Evolutionary conservation across 176 grass and related monocot genomes (phyloP).

Genomic region (Sorghum bicolor): DNA sequence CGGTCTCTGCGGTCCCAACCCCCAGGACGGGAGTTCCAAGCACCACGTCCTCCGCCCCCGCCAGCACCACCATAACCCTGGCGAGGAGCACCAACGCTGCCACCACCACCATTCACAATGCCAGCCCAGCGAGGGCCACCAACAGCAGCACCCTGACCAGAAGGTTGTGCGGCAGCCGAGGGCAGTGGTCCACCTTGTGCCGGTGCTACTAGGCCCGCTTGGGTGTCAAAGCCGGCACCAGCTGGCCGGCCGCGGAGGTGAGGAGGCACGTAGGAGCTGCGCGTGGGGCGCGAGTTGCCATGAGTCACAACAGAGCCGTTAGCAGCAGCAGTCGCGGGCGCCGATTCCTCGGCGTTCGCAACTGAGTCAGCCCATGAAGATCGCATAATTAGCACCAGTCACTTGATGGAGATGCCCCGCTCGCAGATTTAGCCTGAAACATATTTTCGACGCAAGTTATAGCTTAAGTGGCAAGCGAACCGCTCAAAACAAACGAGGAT

Average conservation of each 20-base stretch:
- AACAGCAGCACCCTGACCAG: conserved; percentile 23
- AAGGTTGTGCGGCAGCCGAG: conserved; percentile 15
- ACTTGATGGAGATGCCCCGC: conserved; percentile 11
- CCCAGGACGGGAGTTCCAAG: conserved; percentile 57
- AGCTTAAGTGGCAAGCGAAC: background rate
- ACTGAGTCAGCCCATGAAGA: conserved; percentile 98
- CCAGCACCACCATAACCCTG: conserved; percentile 31
- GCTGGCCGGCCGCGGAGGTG: conserved; percentile 64
- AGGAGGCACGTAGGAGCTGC: conserved; percentile 74
- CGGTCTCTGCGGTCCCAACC: conserved; percentile 60
- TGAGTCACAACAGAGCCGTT: conserved; percentile 33
- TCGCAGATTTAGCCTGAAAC: conserved; percentile 14
- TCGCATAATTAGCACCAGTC: conserved; percentile 80
- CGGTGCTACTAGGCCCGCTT: background rate
- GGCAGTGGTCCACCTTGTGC: conserved; percentile 26
- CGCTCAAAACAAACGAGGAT: background rate
- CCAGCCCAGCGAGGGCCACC: conserved; percentile 45
- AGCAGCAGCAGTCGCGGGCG: conserved; percentile 50
- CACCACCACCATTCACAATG: conserved; percentile 8
- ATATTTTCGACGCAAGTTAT: background rate
- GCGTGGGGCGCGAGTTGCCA: conserved; percentile 42
- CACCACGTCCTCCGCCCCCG: conserved; percentile 19
- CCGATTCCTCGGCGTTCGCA: conserved; percentile 94
- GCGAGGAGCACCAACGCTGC: conserved; percentile 1
- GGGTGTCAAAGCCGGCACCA: conserved; percentile 7